Evolutionary conservation across 805 yeast genomes (phyloP), one percentile per base, ranked within the genome.

Genomic region (Hanseniaspora nectarophila): DNA sequence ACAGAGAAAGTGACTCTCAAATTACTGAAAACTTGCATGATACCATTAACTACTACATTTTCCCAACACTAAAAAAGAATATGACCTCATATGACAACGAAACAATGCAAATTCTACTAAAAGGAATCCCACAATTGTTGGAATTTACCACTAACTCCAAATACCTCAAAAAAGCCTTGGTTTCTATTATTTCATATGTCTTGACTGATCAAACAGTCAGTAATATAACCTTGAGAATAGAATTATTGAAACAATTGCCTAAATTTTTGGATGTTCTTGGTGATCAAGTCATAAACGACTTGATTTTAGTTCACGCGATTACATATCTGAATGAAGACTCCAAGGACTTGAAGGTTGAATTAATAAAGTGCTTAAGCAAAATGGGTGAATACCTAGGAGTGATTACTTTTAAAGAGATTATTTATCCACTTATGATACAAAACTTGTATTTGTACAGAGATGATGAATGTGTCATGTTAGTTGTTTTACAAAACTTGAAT

Each of bases 261-360:
- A 85, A 88, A 0, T 64, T 92, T 3, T 86, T 96, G 59, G 72
- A 80, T 9, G 84, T 83, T 54, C 81, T 92, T 61, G 96, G 96
- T 0, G 79, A 82, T 52, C 95, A 86, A 51, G 85, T 80, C 58
- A 83, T 96, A 0, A 89, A 85, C 61, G 97, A 92, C 62, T 71
- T 92, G 38, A 80, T 92, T 21, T 67, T 92, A 44, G 88, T 95
- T 43, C 97, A 92, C 68, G 69, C 89, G 53, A 89, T 92, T 42
- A 89, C 97, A 0, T 92, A 88, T 61, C 67, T 92, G 56, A 92
- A 92, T 64, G 96, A 89, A 61, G 73, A 78, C 52, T 79, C 80
- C 60, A 69, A 82, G 0, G 74, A 78, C 20, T 69, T 92, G 21
- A 71, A 94, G 54, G 68, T 84, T 28, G 78, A 81, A 4, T 81